Percentiles rank a stretch among this genome's conserved stretches.
These are phyloP conservation scores for Kurtzmaniella quercitrusa DNA, from an alignment of 1,139 yeast species.

Conservation along the genomic window DNA sequence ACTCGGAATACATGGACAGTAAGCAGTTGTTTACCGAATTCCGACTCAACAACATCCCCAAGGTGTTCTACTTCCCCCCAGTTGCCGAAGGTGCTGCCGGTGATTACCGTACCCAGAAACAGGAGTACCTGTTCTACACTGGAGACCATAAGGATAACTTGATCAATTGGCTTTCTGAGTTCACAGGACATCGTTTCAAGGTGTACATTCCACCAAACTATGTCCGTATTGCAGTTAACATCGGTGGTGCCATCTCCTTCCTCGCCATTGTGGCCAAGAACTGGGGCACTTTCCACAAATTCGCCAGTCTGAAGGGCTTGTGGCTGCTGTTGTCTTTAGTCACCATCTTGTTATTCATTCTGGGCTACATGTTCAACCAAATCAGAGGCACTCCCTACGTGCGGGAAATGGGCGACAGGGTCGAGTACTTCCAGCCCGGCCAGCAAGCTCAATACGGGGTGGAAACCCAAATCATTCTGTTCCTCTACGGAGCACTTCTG, in stretches of 20 bases:
- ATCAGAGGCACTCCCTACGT: conserved; percentile 76
- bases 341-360: conserved; percentile 63
- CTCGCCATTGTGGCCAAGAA: conserved; percentile 19
- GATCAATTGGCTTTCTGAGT: conserved; percentile 29
- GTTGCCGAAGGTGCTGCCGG: conserved; percentile 30
- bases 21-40: conserved; percentile 51
- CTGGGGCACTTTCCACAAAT: conserved; percentile 28
- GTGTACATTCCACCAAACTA: conserved; percentile 54
- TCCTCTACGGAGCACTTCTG: conserved; percentile 57
- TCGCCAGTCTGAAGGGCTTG: conserved; percentile 29
- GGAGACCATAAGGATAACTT: conserved; percentile 50
- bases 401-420: conserved; percentile 52
- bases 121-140: conserved; percentile 47
- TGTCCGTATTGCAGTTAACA: conserved; percentile 47
- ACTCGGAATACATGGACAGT: conserved; percentile 64
- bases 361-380: conserved; percentile 92
- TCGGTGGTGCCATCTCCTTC: conserved; percentile 24
- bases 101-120: conserved; percentile 31
- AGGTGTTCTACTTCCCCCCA: conserved; percentile 63
- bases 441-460: conserved; percentile 76
- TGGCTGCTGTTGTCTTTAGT: conserved; percentile 69
- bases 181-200: conserved; percentile 41
- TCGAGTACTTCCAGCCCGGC: conserved; percentile 59
- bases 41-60: conserved; percentile 73
- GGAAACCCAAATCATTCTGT: conserved; percentile 73